Evolutionary conservation across 257 asterid genomes (phyloP).

Genomic region (Phtheirospermum japonicum): DNA sequence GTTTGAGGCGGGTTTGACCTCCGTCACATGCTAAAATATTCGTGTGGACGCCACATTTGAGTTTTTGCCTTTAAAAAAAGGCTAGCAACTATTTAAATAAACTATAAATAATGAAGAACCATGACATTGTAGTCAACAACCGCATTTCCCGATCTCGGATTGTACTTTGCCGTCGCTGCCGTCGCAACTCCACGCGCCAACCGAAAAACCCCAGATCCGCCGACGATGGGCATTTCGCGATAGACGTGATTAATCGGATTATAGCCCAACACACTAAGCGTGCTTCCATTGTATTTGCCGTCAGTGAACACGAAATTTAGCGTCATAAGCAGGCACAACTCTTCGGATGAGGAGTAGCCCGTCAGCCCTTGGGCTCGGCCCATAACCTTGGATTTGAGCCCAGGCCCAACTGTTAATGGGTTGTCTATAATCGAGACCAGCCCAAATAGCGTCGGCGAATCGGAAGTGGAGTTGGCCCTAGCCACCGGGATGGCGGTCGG

Average conservation of each 20-base stretch:
- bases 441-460: constrained; percentile 34
- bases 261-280: constrained; percentile 36
- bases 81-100: no score
- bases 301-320: constrained; percentile 31
- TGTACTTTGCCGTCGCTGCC: constrained; percentile 23
- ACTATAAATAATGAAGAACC: constrained; percentile 32
- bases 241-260: constrained; percentile 31
- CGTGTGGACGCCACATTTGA: no score
- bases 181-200: constrained; percentile 43
- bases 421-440: constrained; percentile 28
- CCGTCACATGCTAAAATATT: no score
- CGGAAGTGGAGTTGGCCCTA: constrained; percentile 21
- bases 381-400: constrained; percentile 28
- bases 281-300: constrained; percentile 39
- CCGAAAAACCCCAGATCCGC: no score
- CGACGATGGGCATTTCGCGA: no score
- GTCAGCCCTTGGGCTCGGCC: constrained; percentile 48
- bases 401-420: constrained; percentile 32
- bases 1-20: no score
- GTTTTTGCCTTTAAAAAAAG: no score
- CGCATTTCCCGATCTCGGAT: constrained; percentile 29
- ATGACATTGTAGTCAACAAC: constrained; percentile 43
- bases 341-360: constrained; percentile 27
- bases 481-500: constrained; percentile 28
- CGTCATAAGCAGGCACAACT: constrained; percentile 28